Evolutionary conservation across 2,329 filamentous ascomycete genomes (phyloP).

Genomic region (Paradendryphiella salina): DNA sequence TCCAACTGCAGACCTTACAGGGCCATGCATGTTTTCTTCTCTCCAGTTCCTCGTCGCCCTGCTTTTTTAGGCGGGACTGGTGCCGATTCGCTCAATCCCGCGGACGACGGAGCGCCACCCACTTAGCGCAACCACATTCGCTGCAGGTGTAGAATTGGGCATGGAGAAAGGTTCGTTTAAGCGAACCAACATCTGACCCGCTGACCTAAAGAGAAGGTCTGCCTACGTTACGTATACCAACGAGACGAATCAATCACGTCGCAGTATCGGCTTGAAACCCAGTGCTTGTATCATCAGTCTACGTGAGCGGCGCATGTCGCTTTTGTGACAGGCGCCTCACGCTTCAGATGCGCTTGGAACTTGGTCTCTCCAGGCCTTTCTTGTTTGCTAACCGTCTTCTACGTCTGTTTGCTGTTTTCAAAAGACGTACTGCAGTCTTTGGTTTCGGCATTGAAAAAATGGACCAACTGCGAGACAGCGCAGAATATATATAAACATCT

Average conservation of each 20-base stretch:
- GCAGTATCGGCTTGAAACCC: no score
- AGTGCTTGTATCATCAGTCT: no score
- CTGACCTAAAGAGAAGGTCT: neutral
- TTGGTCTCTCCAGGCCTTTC: no score
- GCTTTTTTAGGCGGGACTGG: constrained; percentile 6
- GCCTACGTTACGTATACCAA: neutral
- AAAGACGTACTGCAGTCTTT: no score
- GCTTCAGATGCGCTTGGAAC: no score
- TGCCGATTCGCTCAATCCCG: constrained; percentile 3
- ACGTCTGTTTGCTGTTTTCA: no score
- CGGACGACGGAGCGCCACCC: constrained; percentile 1
- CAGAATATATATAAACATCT: no score
- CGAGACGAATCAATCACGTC: neutral
- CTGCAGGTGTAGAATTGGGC: neutral
- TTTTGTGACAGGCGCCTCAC: no score
- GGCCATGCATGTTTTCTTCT: constrained; percentile 3
- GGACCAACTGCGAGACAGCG: no score
- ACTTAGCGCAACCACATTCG: neutral
- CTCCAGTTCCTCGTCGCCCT: constrained; percentile 3
- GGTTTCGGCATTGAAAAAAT: no score
- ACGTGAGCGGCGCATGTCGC: no score
- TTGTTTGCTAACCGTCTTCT: no score
- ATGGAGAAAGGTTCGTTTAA: neutral
- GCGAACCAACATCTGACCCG: neutral
- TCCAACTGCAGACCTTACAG: constrained; percentile 3